phyloP scores from a whole-genome alignment of 2,329 filamentous ascomycete genomes.

The Colletotrichum costaricense region DNA sequence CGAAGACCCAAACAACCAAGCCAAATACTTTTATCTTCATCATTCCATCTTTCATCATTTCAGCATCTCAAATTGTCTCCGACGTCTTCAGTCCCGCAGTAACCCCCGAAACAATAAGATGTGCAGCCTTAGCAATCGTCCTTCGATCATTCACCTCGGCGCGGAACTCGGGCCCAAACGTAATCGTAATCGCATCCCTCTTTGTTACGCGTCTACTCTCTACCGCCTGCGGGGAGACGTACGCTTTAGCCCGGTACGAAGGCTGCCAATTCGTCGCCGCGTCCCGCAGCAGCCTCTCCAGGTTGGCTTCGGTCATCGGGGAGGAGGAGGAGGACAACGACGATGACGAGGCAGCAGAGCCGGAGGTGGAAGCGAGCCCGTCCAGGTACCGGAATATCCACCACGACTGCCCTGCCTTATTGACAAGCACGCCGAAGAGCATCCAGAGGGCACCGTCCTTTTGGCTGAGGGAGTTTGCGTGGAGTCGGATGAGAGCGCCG shows the following conservation, averaged over 20 bases:
- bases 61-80: background rate
- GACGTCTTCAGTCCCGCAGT: background rate
- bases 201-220: constrained; percentile 10
- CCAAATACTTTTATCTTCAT: background rate
- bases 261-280: background rate
- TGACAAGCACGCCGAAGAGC: background rate
- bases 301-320: background rate
- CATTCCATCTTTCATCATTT: background rate
- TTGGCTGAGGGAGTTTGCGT: background rate
- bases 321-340: background rate
- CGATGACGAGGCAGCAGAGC: background rate
- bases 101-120: background rate
- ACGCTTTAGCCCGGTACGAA: background rate
- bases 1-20: background rate
- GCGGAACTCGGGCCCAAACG: constrained; percentile 5
- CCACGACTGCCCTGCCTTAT: background rate
- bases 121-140: background rate
- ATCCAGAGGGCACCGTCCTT: background rate
- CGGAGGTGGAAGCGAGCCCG: background rate
- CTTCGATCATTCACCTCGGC: constrained; percentile 8
- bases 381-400: constrained; percentile 9
- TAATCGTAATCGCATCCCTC: background rate
- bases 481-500: constrained; percentile 4
- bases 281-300: background rate
- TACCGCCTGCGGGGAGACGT: background rate